These are phyloP conservation scores for Epithele typhae DNA, from an alignment of 768 basidiomycete species.

Conservation along the genomic window DNA sequence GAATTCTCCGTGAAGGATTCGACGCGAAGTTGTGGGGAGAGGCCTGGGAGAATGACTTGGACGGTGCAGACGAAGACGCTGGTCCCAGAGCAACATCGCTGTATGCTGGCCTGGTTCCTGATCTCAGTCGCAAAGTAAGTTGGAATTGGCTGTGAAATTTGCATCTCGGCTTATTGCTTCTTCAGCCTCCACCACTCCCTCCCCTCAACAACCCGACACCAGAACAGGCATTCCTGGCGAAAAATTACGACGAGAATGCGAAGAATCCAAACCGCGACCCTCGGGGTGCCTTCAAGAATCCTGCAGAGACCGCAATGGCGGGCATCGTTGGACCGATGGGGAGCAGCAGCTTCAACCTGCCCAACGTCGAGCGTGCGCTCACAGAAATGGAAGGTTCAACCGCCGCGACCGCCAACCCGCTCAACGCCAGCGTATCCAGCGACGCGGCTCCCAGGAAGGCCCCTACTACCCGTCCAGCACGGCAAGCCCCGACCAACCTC, in stretches of 20 bases:
- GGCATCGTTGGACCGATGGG: slow-evolving; percentile 94
- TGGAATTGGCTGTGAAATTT: too few species aligned
- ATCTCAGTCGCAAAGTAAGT: slow-evolving; percentile 69
- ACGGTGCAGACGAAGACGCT: slow-evolving; percentile 33
- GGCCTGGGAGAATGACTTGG: slow-evolving; percentile 72
- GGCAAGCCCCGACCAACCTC: slow-evolving; percentile 15
- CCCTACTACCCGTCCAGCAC: slow-evolving; percentile 9
- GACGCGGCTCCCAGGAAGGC: slow-evolving; percentile 21
- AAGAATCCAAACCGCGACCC: slow-evolving; percentile 91
- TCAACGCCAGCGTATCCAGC: slow-evolving; percentile 18
- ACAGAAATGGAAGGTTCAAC: slow-evolving; percentile 79
- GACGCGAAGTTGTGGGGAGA: slow-evolving; percentile 78
- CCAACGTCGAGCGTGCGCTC: slow-evolving; percentile 83
- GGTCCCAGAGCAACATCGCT: slow-evolving; percentile 58
- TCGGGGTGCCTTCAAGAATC: slow-evolving; percentile 80
- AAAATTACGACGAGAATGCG: slow-evolving; percentile 88
- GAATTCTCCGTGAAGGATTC: slow-evolving; percentile 86
- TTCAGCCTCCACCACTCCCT: slow-evolving; percentile 60
- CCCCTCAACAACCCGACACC: slow-evolving; percentile 78
- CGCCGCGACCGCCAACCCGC: slow-evolving; percentile 27
- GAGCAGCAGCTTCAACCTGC: slow-evolving; percentile 79
- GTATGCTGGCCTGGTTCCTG: slow-evolving; percentile 69
- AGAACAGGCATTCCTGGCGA: slow-evolving; percentile 87
- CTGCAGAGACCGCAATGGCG: slow-evolving; percentile 54
- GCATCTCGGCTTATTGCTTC: slow-evolving; percentile 2